A percentile compares a stretch with the other conserved stretches of the same genome.
Evolutionary conservation across 2,329 filamentous ascomycete species (phyloP).

Genomic region (Hyphodiscus sp.): DNA sequence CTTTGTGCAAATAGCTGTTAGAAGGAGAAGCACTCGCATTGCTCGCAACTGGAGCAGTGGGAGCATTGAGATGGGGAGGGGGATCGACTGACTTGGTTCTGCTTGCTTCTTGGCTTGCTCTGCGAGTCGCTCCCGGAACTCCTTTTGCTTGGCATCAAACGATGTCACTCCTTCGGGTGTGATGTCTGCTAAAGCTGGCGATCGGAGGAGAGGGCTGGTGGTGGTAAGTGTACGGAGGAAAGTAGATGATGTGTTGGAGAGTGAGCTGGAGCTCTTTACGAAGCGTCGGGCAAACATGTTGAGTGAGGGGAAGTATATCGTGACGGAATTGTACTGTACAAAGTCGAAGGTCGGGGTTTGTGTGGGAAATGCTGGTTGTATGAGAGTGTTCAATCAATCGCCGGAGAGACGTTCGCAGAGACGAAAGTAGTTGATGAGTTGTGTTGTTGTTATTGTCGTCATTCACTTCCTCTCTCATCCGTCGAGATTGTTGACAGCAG

Average conservation of each 20-base stretch:
- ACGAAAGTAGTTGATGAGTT: not conserved
- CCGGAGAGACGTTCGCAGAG: not conserved
- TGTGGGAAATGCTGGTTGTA: not conserved
- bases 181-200: slow-evolving; percentile 84
- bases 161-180: slow-evolving; percentile 61
- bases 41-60: slow-evolving; percentile 35
- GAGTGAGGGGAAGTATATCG: not conserved
- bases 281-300: slow-evolving; percentile 27
- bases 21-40: slow-evolving; percentile 33
- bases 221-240: slow-evolving; percentile 51
- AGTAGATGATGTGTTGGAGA: slow-evolving; percentile 28
- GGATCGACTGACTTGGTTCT: slow-evolving; percentile 61
- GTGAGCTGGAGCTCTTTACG: slow-evolving; percentile 23
- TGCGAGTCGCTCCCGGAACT: slow-evolving; percentile 77
- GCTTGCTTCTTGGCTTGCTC: slow-evolving; percentile 71
- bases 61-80: slow-evolving; percentile 36
- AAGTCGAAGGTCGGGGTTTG: not conserved
- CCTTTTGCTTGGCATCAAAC: slow-evolving; percentile 79
- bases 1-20: slow-evolving; percentile 1
- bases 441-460: not conserved
- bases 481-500: slow-evolving; percentile 1
- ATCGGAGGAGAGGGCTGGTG: slow-evolving; percentile 38
- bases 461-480: not conserved
- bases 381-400: not conserved
- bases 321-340: not conserved